Conservation (phyloP, 2,329 filamentous ascomycete genomes). For the Cladophialophora carrionii region DNA sequence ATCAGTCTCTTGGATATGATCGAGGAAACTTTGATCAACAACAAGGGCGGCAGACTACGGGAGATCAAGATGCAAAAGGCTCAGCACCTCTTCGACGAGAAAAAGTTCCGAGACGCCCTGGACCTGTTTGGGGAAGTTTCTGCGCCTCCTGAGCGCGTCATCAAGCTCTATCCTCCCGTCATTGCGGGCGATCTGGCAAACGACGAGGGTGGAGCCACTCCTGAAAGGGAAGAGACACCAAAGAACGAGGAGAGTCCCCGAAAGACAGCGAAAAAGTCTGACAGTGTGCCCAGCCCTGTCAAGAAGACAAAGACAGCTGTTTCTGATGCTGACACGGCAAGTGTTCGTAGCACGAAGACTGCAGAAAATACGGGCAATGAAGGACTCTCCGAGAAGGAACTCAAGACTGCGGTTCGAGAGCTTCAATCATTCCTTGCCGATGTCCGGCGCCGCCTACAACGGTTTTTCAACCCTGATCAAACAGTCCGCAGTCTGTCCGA, state of each 20-base stretch:
- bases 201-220: conserved; percentile 48
- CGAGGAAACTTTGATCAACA: conserved; percentile 83
- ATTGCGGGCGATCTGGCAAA: conserved; percentile 77
- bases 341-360: conserved; percentile 24
- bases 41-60: conserved; percentile 78
- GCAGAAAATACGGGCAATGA: conserved; percentile 28
- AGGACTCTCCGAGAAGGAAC: conserved; percentile 69
- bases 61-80: conserved; percentile 93
- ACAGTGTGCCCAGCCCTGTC: conserved; percentile 20
- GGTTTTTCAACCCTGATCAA: conserved; percentile 63
- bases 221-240: conserved; percentile 31
- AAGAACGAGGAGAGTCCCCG: conserved; percentile 11
- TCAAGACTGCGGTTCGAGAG: conserved; percentile 78
- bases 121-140: conserved; percentile 90
- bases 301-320: conserved; percentile 25
- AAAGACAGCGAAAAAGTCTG: conserved; percentile 23
- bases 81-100: conserved; percentile 76
- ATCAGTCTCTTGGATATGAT: conserved; percentile 87
- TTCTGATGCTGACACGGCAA: conserved; percentile 30
- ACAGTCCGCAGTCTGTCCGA: conserved; percentile 46
- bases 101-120: conserved; percentile 81
- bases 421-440: conserved; percentile 87
- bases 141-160: conserved; percentile 84
- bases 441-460: conserved; percentile 69
- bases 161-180: conserved; percentile 77